These are phyloP conservation scores for Casuarina glauca DNA, from an alignment of 306 rosid species.

Conservation along the genomic window DNA sequence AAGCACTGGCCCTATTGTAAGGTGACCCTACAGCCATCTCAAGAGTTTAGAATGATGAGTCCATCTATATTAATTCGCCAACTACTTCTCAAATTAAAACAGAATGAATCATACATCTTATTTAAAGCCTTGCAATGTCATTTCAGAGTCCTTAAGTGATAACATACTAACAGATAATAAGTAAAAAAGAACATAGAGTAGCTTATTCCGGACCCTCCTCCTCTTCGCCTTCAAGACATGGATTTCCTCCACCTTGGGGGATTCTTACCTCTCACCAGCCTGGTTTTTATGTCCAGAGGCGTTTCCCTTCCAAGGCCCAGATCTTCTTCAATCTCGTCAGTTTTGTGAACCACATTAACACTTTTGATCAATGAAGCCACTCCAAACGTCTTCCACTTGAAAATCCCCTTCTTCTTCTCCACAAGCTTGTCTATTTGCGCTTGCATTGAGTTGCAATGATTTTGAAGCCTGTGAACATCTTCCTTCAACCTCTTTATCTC, in stretches of 20 bases:
- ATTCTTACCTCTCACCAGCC: slow-evolving; percentile 43
- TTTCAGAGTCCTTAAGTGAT: too few relatives aligned
- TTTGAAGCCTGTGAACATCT: slow-evolving; percentile 67
- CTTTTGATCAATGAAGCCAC: slow-evolving; percentile 33
- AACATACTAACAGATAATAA: background rate
- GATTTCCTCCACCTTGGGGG: slow-evolving; percentile 78
- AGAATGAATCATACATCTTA: too few relatives aligned
- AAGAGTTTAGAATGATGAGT: too few relatives aligned
- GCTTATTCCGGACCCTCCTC: background rate
- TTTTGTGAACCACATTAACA: slow-evolving; percentile 28
- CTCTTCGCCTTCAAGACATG: slow-evolving; percentile 46
- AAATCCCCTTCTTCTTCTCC: slow-evolving; percentile 57
- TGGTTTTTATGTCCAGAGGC: slow-evolving; percentile 61
- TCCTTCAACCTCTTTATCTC: slow-evolving; percentile 80
- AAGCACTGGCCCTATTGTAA: too few relatives aligned
- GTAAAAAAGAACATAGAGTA: background rate
- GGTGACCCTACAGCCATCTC: too few relatives aligned
- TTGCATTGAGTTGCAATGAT: slow-evolving; percentile 65
- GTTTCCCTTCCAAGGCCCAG: slow-evolving; percentile 54
- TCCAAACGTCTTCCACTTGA: slow-evolving; percentile 74
- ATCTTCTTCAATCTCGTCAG: slow-evolving; percentile 34
- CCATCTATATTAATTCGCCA: too few relatives aligned
- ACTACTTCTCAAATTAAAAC: too few relatives aligned
- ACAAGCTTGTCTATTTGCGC: slow-evolving; percentile 61
- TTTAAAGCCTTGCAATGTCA: too few relatives aligned